Conservation (phyloP, 2,329 filamentous ascomycete species). For the Diaporthe ampelina region DNA sequence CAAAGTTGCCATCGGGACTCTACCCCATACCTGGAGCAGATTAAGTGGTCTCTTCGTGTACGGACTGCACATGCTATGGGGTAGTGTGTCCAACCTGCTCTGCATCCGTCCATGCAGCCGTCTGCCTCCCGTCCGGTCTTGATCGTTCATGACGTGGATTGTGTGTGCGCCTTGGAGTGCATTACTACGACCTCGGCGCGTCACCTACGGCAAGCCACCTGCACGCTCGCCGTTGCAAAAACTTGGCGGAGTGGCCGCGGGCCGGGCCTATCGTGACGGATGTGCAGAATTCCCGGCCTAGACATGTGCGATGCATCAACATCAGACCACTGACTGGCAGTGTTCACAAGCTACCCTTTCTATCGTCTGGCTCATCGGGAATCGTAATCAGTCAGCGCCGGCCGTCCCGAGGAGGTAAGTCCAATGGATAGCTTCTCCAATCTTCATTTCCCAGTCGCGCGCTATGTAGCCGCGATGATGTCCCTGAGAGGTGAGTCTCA, state of each 20-base stretch:
- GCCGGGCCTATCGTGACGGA: conserved; percentile 3
- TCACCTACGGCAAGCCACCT: neutral
- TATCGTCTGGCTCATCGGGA: neutral
- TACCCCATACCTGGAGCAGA: neutral
- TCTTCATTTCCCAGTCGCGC: too few species aligned
- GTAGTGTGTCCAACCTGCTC: too few species aligned
- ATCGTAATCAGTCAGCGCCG: too few species aligned
- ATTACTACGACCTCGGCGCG: neutral
- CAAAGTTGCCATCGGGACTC: neutral
- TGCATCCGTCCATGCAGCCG: too few species aligned
- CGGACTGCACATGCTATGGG: neutral
- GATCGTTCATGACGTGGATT: neutral
- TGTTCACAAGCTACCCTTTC: neutral
- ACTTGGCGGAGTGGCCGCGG: neutral
- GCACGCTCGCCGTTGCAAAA: neutral
- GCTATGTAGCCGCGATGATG: too few species aligned
- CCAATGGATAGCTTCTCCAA: too few species aligned
- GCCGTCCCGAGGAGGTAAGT: neutral
- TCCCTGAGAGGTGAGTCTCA: too few species aligned
- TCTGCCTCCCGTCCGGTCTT: neutral
- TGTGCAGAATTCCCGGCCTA: neutral
- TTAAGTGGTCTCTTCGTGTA: neutral
- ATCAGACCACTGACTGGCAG: neutral
- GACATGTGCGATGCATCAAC: neutral
- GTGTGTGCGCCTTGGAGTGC: neutral